phyloP scores from a whole-genome alignment of 352 stramenopile species.

The Pythium monospermum region DNA sequence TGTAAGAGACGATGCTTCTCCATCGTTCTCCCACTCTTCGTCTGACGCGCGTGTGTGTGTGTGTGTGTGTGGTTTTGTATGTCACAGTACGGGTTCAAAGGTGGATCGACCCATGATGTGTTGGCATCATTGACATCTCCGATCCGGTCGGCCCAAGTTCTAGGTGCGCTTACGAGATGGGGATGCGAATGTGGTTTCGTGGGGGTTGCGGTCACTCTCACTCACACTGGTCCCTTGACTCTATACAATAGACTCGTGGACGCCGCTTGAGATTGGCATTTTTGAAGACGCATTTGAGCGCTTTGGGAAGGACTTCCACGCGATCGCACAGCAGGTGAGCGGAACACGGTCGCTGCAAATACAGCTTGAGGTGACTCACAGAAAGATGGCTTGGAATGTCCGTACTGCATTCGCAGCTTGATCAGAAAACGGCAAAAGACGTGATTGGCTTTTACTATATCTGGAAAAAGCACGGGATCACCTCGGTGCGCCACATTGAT shows the following conservation, averaged over 20 bases:
- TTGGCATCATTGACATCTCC: constrained; percentile 61
- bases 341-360: too few species aligned
- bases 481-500: constrained; percentile 4
- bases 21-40: background rate
- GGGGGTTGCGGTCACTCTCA: background rate
- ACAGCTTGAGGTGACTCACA: too few species aligned
- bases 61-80: background rate
- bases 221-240: background rate
- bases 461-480: constrained; percentile 73
- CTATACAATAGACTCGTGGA: constrained; percentile 80
- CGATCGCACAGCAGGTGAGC: constrained; percentile 66
- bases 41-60: background rate
- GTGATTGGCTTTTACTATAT: constrained; percentile 82
- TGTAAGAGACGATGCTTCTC: constrained; percentile 18
- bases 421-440: constrained; percentile 60
- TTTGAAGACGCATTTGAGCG: constrained; percentile 75
- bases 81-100: constrained; percentile 63
- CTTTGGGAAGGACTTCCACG: constrained; percentile 75
- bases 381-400: too few species aligned
- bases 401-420: too few species aligned
- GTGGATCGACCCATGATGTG: constrained; percentile 59
- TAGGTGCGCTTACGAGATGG: constrained; percentile 57
- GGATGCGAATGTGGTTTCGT: background rate
- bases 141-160: constrained; percentile 54
- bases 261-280: constrained; percentile 59